Evolutionary conservation across 208 protist genomes (phyloP).

Genomic region (Leishmania turanica): DNA sequence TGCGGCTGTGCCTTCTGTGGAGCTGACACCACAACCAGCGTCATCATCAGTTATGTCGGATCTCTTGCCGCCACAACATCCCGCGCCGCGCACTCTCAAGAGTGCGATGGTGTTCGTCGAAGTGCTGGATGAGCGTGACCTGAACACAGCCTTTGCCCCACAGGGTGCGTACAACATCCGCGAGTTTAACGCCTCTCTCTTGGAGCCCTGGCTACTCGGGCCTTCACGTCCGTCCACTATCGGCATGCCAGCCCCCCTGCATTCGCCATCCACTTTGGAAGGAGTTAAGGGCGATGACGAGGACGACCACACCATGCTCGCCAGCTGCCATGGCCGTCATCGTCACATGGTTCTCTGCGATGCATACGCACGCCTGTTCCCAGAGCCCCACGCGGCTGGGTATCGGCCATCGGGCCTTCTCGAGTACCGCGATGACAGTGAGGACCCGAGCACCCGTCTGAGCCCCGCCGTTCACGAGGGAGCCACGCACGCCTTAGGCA

Average conservation of each 20-base stretch:
- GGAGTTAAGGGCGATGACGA: neutral
- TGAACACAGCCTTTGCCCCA: conserved; percentile 40
- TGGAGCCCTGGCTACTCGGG: conserved; percentile 31
- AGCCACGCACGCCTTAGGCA: neutral
- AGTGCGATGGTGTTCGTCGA: conserved; percentile 75
- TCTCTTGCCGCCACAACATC: too few relatives aligned
- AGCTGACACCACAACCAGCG: neutral
- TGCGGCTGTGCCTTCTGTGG: neutral
- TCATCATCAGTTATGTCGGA: neutral
- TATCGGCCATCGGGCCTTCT: conserved; percentile 25
- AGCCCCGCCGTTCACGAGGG: neutral
- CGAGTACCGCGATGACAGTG: conserved; percentile 11
- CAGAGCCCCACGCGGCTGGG: conserved; percentile 10
- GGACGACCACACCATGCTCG: neutral
- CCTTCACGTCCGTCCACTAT: neutral
- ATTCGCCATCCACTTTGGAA: neutral
- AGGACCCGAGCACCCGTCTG: too few relatives aligned
- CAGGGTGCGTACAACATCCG: conserved; percentile 47
- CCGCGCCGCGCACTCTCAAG: conserved; percentile 7
- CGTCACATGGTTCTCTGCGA: conserved; percentile 30
- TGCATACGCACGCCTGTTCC: conserved; percentile 27
- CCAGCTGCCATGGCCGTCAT: neutral
- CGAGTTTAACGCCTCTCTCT: conserved; percentile 38
- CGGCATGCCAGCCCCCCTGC: neutral
- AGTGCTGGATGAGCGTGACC: conserved; percentile 50